Conservation (phyloP, 2,329 filamentous ascomycete genomes). For the Ascocoryne sarcoides region DNA sequence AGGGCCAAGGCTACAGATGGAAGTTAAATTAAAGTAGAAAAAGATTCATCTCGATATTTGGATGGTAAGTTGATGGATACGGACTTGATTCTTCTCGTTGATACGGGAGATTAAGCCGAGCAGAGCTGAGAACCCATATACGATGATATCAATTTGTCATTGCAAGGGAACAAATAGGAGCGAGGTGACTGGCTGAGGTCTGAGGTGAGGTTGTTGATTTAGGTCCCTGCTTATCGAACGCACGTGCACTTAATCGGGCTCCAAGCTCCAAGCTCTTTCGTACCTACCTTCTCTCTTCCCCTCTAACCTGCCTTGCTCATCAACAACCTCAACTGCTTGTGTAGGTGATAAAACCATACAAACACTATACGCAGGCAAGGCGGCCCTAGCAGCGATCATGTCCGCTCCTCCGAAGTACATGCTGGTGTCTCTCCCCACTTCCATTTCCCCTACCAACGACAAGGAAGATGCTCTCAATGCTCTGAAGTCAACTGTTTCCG, state of each 20-base stretch:
- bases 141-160: too few relatives aligned
- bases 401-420: constrained; percentile 54
- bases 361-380: constrained; percentile 2
- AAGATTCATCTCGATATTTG: too few relatives aligned
- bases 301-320: background rate
- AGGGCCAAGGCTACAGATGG: too few relatives aligned
- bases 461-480: constrained; percentile 73
- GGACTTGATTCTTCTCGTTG: background rate
- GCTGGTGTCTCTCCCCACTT: constrained; percentile 81
- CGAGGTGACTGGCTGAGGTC: background rate
- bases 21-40: too few relatives aligned
- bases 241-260: background rate
- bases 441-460: constrained; percentile 73
- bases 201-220: background rate
- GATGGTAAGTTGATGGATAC: too few relatives aligned
- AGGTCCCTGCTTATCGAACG: background rate
- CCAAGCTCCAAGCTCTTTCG: background rate
- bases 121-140: background rate
- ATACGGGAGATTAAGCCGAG: background rate
- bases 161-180: background rate
- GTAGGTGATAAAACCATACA: background rate
- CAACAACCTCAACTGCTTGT: background rate
- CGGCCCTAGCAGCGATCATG: constrained; percentile 17
- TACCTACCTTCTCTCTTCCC: background rate
- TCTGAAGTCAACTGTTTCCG: constrained; percentile 60